These are phyloP conservation scores for Chaetomium olivaceum DNA, from an alignment of 2,329 filamentous ascomycete genomes.

Conservation along the genomic window DNA sequence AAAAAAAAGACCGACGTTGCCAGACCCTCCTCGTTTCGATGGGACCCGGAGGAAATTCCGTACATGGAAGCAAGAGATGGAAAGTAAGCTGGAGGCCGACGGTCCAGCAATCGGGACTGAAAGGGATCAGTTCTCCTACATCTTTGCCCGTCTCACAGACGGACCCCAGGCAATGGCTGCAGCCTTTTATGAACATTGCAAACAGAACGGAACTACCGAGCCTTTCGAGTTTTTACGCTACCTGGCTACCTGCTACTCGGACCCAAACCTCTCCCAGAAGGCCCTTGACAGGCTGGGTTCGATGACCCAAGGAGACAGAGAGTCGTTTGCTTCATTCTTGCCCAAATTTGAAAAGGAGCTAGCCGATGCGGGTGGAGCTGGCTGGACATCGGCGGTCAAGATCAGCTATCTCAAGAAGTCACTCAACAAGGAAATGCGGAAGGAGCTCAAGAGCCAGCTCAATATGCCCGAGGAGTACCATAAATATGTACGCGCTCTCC, in stretches of 20 bases:
- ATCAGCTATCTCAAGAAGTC: background rate
- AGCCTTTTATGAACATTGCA: too few relatives aligned
- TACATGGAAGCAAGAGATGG: constrained; percentile 1
- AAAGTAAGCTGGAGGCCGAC: too few relatives aligned
- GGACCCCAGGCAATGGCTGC: too few relatives aligned
- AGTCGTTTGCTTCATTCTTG: background rate
- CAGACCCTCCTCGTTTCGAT: constrained; percentile 9
- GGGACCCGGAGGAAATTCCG: background rate
- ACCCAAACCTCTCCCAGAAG: too few relatives aligned
- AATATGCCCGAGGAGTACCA: too few relatives aligned
- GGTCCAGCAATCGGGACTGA: background rate
- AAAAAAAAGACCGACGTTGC: constrained; percentile 8
- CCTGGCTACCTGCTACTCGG: too few relatives aligned
- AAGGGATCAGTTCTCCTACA: constrained; percentile 11
- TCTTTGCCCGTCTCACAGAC: constrained; percentile 7
- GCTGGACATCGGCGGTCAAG: background rate
- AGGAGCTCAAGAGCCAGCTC: too few relatives aligned
- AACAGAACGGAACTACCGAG: too few relatives aligned
- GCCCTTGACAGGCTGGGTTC: too few relatives aligned
- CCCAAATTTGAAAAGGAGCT: background rate
- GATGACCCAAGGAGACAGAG: background rate
- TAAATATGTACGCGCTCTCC: too few relatives aligned
- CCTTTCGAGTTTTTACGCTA: too few relatives aligned
- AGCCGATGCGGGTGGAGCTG: background rate
- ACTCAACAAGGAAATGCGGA: background rate